A percentile compares a stretch with the other conserved stretches of the same genome.
These are phyloP conservation scores for Chaetomium sp. DNA, from an alignment of 2,329 filamentous ascomycete species.

Conservation along the genomic window DNA sequence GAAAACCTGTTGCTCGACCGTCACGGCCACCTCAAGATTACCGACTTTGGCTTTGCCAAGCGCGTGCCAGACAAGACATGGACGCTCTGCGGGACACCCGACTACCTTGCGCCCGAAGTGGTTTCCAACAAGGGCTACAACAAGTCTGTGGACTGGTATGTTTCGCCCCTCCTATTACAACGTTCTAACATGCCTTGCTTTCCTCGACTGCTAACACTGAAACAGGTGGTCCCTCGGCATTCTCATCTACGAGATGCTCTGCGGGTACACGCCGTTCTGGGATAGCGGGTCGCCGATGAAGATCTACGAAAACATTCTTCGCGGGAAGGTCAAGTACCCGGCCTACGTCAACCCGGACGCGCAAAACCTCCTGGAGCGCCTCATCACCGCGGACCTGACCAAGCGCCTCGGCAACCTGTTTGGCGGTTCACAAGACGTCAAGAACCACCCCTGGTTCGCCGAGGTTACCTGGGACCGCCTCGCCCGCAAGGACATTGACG, in stretches of 20 bases:
- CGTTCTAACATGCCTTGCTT: not conserved
- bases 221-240: constrained; percentile 95
- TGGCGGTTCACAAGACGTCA: constrained; percentile 84
- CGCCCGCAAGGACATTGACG: constrained; percentile 93
- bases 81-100: constrained; percentile 95
- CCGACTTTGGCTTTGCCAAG: constrained; percentile 98
- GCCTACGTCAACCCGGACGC: constrained; percentile 93
- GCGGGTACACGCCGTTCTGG: constrained; percentile 98
- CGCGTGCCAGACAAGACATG: constrained; percentile 98
- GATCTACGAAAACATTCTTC: constrained; percentile 98
- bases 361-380: constrained; percentile 81
- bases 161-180: not conserved
- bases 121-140: constrained; percentile 99
- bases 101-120: constrained; percentile 95
- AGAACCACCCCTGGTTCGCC: constrained; percentile 91
- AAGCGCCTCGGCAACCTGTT: constrained; percentile 93
- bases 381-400: constrained; percentile 92
- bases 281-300: constrained; percentile 96
- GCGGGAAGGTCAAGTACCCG: constrained; percentile 92
- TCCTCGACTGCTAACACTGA: not conserved
- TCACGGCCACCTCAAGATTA: constrained; percentile 93
- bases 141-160: constrained; percentile 97
- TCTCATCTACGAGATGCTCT: constrained; percentile 98
- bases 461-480: constrained; percentile 97
- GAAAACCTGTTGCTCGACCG: constrained; percentile 89